Conservation (phyloP, 192 early-diverging fungal species). For the Linnemannia zychae region DNA sequence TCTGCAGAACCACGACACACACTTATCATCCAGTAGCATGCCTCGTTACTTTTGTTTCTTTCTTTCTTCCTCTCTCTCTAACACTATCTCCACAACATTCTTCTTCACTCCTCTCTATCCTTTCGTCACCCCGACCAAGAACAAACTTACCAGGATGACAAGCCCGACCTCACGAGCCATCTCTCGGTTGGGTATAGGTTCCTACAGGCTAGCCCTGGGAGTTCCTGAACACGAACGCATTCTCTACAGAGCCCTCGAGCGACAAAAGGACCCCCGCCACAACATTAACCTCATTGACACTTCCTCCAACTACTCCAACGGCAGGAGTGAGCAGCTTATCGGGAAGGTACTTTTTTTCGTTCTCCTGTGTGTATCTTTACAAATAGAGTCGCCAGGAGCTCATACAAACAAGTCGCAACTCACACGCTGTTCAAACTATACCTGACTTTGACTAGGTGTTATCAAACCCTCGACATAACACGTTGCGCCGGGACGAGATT, state of each 20-base stretch:
- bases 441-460: constrained; percentile 18
- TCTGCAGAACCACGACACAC: too few relatives aligned
- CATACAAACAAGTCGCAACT: background rate
- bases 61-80: too few relatives aligned
- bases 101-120: background rate
- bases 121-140: background rate
- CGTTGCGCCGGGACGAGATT: constrained; percentile 37
- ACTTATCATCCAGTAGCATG: too few relatives aligned
- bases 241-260: constrained; percentile 44
- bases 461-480: constrained; percentile 32
- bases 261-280: constrained; percentile 36
- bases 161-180: constrained; percentile 82
- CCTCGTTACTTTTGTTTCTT: too few relatives aligned
- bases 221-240: constrained; percentile 41
- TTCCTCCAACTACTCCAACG: constrained; percentile 52
- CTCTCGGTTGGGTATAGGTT: constrained; percentile 51
- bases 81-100: too few relatives aligned
- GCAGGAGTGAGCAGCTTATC: constrained; percentile 50
- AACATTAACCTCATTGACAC: constrained; percentile 59
- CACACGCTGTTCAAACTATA: background rate
- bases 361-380: too few relatives aligned
- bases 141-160: background rate
- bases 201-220: constrained; percentile 40
- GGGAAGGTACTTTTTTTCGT: constrained; percentile 38
- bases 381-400: background rate